Percentiles rank a stretch among this genome's conserved stretches.
Evolutionary conservation across 768 basidiomycete genomes (phyloP).

Genomic region (Panellus pusillus): DNA sequence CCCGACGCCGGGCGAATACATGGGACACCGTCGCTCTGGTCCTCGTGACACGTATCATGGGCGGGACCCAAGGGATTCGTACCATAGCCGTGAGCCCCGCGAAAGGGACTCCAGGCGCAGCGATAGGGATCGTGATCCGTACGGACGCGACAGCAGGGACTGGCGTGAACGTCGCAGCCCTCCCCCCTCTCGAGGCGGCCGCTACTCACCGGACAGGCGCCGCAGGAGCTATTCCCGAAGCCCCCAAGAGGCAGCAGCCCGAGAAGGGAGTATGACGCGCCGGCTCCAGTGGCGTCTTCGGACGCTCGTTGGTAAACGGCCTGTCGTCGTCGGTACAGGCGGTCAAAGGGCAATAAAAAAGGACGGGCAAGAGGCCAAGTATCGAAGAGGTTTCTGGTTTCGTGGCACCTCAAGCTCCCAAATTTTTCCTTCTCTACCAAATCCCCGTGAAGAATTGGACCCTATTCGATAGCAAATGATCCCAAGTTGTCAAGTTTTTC

Average conservation of each 20-base stretch:
- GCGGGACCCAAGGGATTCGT: constrained; percentile 43
- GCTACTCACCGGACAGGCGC: constrained; percentile 76
- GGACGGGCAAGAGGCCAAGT: constrained; percentile 40
- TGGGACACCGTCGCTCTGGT: constrained; percentile 78
- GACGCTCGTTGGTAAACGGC: constrained; percentile 63
- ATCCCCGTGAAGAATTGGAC: constrained; percentile 48
- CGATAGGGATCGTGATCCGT: constrained; percentile 58
- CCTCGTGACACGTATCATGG: constrained; percentile 38
- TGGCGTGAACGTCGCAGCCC: constrained; percentile 84
- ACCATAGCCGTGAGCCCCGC: constrained; percentile 31
- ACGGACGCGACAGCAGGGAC: constrained; percentile 69
- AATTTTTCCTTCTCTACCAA: constrained; percentile 50
- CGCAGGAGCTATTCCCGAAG: constrained; percentile 79
- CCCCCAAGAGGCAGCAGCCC: constrained; percentile 70
- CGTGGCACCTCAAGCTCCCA: constrained; percentile 49
- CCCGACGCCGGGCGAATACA: constrained; percentile 96
- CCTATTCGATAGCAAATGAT: constrained; percentile 49
- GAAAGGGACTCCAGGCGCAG: constrained; percentile 52
- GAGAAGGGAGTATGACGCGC: constrained; percentile 47
- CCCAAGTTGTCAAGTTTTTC: constrained; percentile 69
- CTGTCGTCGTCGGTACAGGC: constrained; percentile 25
- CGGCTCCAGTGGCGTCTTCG: constrained; percentile 32
- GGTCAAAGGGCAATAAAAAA: constrained; percentile 38
- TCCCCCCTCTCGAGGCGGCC: constrained; percentile 56
- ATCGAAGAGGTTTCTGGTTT: constrained; percentile 41